Percentiles rank a stretch among this genome's conserved stretches.
Conservation (phyloP, 768 basidiomycete genomes). For the Lyophyllum decastes region DNA sequence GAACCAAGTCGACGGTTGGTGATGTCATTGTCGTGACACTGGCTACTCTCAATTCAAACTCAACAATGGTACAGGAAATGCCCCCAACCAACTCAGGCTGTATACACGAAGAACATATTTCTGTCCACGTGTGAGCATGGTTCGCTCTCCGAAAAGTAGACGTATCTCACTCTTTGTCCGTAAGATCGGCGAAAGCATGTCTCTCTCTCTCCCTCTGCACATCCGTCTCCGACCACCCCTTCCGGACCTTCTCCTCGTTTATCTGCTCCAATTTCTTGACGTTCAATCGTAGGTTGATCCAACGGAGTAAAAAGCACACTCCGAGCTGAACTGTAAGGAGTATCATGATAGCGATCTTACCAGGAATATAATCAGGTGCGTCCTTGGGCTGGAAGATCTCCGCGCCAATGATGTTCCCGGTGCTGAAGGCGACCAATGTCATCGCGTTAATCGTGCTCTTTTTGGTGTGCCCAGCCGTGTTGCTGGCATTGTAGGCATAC, state of each 20-base stretch:
- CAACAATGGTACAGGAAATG: too few relatives aligned
- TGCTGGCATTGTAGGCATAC: slow-evolving; percentile 66
- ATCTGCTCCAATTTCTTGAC: slow-evolving; percentile 42
- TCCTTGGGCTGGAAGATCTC: slow-evolving; percentile 65
- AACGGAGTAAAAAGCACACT: slow-evolving; percentile 49
- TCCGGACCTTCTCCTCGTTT: slow-evolving; percentile 41
- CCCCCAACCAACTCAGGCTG: slow-evolving; percentile 33
- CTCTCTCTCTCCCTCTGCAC: slow-evolving; percentile 58
- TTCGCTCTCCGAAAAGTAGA: background rate
- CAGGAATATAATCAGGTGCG: slow-evolving; percentile 63
- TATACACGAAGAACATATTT: slow-evolving; percentile 63
- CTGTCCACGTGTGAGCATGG: slow-evolving; percentile 26
- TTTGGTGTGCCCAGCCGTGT: slow-evolving; percentile 67
- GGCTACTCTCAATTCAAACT: too few relatives aligned
- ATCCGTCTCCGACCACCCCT: slow-evolving; percentile 61
- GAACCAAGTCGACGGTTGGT: too few relatives aligned
- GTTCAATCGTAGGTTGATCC: slow-evolving; percentile 58
- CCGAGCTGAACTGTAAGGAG: slow-evolving; percentile 53
- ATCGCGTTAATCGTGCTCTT: slow-evolving; percentile 67
- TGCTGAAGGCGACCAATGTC: slow-evolving; percentile 53
- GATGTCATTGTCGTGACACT: too few relatives aligned
- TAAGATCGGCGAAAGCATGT: slow-evolving; percentile 63
- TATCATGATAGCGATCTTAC: slow-evolving; percentile 66
- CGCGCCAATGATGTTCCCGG: slow-evolving; percentile 65
- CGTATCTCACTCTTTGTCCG: slow-evolving; percentile 57